Evolutionary conservation across 805 yeast genomes (phyloP).

Genomic region (Candida saitoana): DNA sequence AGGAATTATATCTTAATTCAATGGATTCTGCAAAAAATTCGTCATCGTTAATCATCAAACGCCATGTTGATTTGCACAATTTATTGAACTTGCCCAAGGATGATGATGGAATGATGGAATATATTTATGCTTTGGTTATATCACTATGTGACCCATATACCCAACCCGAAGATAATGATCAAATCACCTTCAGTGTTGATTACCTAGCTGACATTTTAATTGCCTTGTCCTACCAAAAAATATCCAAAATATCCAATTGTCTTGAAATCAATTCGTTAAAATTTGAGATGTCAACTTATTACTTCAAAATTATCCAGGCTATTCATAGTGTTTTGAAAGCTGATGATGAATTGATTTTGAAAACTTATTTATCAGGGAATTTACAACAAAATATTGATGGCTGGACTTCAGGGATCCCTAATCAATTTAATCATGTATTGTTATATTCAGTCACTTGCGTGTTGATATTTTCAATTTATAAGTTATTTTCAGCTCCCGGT

Average conservation of each 20-base stretch:
- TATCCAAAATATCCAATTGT: not conserved
- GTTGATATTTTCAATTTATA: constrained; percentile 26
- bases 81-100: constrained; percentile 30
- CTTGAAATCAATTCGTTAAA: constrained; percentile 24
- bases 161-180: constrained; percentile 61
- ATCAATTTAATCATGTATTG: constrained; percentile 21
- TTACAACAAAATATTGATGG: constrained; percentile 22
- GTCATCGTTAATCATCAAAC: not conserved
- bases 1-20: no score
- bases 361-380: constrained; percentile 31
- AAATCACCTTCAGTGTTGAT: constrained; percentile 51
- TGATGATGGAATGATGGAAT: constrained; percentile 1
- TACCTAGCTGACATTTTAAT: constrained; percentile 49
- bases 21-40: no score
- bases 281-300: constrained; percentile 30
- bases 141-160: constrained; percentile 59
- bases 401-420: constrained; percentile 27
- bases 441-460: constrained; percentile 31
- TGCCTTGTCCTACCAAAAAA: constrained; percentile 30
- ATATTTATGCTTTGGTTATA: constrained; percentile 16
- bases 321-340: constrained; percentile 36
- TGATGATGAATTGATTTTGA: constrained; percentile 38
- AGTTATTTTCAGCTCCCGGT: constrained; percentile 24
- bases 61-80: constrained; percentile 39
- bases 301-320: constrained; percentile 35